Conservation (phyloP, 1,284 basidiomycete genomes). For the Moesziomyces parantarcticus region DNA sequence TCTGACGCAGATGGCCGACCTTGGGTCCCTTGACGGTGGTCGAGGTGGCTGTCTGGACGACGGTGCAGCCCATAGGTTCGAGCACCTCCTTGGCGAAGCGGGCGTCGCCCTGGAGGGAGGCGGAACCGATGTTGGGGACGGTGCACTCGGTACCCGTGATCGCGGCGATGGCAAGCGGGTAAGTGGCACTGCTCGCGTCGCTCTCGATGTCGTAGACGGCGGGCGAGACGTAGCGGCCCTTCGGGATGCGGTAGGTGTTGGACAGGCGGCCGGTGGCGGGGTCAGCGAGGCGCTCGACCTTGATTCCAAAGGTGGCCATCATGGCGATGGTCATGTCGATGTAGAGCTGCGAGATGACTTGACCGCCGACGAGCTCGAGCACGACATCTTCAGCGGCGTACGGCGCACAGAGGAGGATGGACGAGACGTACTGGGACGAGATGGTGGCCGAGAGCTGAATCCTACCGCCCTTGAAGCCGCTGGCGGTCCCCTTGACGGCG, state of each 20-base stretch:
- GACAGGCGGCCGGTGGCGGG: slow-evolving; percentile 74
- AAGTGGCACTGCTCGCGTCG: slow-evolving; percentile 95
- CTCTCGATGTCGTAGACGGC: slow-evolving; percentile 86
- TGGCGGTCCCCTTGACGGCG: slow-evolving; percentile 74
- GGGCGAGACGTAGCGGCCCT: slow-evolving; percentile 82
- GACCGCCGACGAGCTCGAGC: slow-evolving; percentile 88
- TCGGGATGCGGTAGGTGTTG: slow-evolving; percentile 85
- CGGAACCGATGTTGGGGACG: slow-evolving; percentile 88
- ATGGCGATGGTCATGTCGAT: slow-evolving; percentile 99
- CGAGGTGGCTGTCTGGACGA: slow-evolving; percentile 85
- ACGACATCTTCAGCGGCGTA: slow-evolving; percentile 85
- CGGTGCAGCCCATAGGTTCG: slow-evolving; percentile 92
- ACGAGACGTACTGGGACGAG: slow-evolving; percentile 97
- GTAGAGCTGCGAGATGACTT: slow-evolving; percentile 98
- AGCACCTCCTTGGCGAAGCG: slow-evolving; percentile 92
- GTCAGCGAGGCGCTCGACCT: slow-evolving; percentile 79
- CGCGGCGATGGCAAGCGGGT: slow-evolving; percentile 94
- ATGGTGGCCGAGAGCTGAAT: slow-evolving; percentile 93
- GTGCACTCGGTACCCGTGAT: slow-evolving; percentile 95
- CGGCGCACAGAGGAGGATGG: slow-evolving; percentile 93
- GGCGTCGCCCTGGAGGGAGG: slow-evolving; percentile 94
- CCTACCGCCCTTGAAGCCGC: slow-evolving; percentile 81
- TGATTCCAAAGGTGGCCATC: slow-evolving; percentile 93
- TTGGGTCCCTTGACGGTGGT: slow-evolving; percentile 94
- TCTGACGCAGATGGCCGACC: slow-evolving; percentile 80